These are phyloP conservation scores for Sugiyamaella grinbergsii DNA, from an alignment of 1,139 yeast species.

Conservation along the genomic window DNA sequence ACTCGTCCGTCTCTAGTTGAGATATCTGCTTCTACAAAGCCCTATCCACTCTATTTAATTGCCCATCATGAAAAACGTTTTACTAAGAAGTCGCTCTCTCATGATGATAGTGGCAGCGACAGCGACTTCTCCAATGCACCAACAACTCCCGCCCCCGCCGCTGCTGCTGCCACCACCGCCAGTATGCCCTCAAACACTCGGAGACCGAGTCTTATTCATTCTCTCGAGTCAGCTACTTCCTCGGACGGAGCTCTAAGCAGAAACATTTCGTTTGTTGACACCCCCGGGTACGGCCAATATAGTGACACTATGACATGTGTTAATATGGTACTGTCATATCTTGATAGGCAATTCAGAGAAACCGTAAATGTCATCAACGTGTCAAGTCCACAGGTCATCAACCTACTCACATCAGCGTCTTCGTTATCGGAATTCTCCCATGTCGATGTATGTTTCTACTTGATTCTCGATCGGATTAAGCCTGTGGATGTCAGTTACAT, in stretches of 20 bases:
- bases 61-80: constrained; percentile 20
- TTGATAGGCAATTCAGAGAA: constrained; percentile 34
- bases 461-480: constrained; percentile 31
- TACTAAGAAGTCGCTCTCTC: background rate
- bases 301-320: constrained; percentile 28
- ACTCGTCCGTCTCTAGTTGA: constrained; percentile 21
- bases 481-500: constrained; percentile 36
- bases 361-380: constrained; percentile 38
- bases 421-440: constrained; percentile 36
- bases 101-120: constrained; percentile 14
- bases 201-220: constrained; percentile 30
- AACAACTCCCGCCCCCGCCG: too few species aligned
- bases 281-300: constrained; percentile 31
- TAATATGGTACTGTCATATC: constrained; percentile 31
- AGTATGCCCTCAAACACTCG: too few species aligned
- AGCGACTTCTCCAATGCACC: background rate
- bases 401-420: constrained; percentile 35
- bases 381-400: constrained; percentile 32
- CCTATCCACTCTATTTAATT: constrained; percentile 31
- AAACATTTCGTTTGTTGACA: constrained; percentile 37
- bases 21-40: constrained; percentile 35
- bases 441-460: constrained; percentile 40
- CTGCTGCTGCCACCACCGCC: too few species aligned
- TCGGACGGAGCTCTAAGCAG: constrained; percentile 33
- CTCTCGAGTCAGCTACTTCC: constrained; percentile 27